A percentile compares a stretch with the other conserved stretches of the same genome.
These are phyloP conservation scores for Aspergillus hiratsukae DNA, from an alignment of 2,329 filamentous ascomycete genomes.

Conservation along the genomic window DNA sequence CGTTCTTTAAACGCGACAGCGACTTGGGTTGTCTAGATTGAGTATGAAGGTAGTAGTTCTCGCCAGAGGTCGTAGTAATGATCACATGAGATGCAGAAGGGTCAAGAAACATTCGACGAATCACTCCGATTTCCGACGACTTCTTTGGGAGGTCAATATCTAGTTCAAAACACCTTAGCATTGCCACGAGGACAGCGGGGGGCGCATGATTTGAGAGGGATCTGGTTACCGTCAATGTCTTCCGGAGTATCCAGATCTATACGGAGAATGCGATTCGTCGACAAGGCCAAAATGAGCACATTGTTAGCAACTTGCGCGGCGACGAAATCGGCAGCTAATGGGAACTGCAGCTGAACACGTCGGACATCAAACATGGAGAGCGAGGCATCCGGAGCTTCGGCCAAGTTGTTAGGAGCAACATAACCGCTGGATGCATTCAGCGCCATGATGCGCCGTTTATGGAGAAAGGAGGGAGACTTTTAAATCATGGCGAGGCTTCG, in stretches of 20 bases:
- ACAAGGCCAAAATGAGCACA: constrained; percentile 85
- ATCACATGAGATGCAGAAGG: constrained; percentile 93
- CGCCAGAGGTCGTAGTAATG: constrained; percentile 82
- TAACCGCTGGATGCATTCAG: constrained; percentile 69
- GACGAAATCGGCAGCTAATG: constrained; percentile 90
- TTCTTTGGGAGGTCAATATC: constrained; percentile 97
- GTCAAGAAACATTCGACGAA: constrained; percentile 94
- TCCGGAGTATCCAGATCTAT: constrained; percentile 92
- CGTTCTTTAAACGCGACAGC: constrained; percentile 75
- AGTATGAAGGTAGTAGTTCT: constrained; percentile 97
- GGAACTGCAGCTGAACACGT: constrained; percentile 88
- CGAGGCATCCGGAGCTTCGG: constrained; percentile 56
- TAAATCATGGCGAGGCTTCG: constrained; percentile 28
- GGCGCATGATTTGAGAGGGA: not conserved
- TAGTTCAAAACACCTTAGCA: constrained; percentile 37
- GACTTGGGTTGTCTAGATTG: constrained; percentile 85
- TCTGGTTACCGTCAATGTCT: constrained; percentile 76
- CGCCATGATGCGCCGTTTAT: constrained; percentile 55
- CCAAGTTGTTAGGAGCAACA: constrained; percentile 59
- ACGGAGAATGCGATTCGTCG: constrained; percentile 84
- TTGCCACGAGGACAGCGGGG: not conserved
- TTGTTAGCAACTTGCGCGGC: constrained; percentile 97
- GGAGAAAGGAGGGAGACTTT: not conserved
- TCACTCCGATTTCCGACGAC: constrained; percentile 82
- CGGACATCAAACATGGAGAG: constrained; percentile 94